Evolutionary conservation across 768 basidiomycete species (phyloP).

Genomic region (Grammothele lineata): DNA sequence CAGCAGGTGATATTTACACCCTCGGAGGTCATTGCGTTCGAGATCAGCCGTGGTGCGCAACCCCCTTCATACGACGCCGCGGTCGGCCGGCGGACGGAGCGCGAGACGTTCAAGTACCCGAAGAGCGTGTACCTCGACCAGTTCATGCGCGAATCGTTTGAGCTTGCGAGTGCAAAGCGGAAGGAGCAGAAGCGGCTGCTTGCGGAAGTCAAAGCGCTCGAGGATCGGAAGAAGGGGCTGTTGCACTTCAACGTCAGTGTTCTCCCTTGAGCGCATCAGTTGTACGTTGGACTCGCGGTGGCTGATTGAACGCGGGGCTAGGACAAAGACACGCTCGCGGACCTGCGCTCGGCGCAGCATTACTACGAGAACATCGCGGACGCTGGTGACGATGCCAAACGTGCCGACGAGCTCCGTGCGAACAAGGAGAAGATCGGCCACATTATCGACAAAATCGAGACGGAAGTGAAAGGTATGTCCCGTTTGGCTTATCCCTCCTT

Average conservation of each 20-base stretch:
- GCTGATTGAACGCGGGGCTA: slow-evolving; percentile 23
- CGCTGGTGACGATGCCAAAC: slow-evolving; percentile 40
- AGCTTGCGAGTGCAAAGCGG: slow-evolving; percentile 35
- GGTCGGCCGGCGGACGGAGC: slow-evolving; percentile 21
- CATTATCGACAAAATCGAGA: slow-evolving; percentile 48
- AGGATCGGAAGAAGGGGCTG: slow-evolving; percentile 41
- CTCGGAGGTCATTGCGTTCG: slow-evolving; percentile 62
- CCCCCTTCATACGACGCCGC: slow-evolving; percentile 17
- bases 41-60: slow-evolving; percentile 32
- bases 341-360: slow-evolving; percentile 56
- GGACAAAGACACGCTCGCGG: slow-evolving; percentile 60
- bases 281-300: too few relatives aligned
- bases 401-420: slow-evolving; percentile 38
- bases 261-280: not conserved
- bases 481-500: not conserved
- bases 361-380: slow-evolving; percentile 71
- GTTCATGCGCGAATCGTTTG: slow-evolving; percentile 57
- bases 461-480: slow-evolving; percentile 48
- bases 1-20: slow-evolving; percentile 61
- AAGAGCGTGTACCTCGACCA: slow-evolving; percentile 67
- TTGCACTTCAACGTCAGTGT: slow-evolving; percentile 52
- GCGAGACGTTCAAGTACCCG: slow-evolving; percentile 51
- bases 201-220: slow-evolving; percentile 45
- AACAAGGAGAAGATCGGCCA: slow-evolving; percentile 49
- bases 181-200: slow-evolving; percentile 35